Evolutionary conservation across 805 yeast genomes (phyloP), one percentile per base, ranked within the genome.

Genomic region (Blastobotrys muscicola): DNA sequence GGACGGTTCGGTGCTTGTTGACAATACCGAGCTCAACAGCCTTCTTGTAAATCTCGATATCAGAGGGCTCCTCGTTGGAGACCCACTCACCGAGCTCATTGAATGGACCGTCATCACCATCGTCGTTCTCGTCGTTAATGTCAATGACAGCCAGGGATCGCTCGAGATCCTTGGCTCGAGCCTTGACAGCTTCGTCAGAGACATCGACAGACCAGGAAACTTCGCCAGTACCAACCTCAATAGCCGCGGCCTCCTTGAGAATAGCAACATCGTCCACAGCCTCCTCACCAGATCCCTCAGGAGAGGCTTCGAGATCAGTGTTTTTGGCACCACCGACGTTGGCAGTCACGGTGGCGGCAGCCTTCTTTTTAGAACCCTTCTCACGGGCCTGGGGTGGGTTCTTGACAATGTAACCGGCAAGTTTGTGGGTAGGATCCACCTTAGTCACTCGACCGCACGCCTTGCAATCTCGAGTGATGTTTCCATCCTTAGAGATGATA

Each of bases 131-230:
- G 32, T 64, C 63, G 11, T 53, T 55, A 31, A 61, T 48, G 51
- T 64, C 52, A 56, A 67, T 56, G 46, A 76, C 68, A 16, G 80
- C 86, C 35, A 55, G 39, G 14, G 41, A 47, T 43, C 47, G 45
- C 65, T 86, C 94, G 52, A 87, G 72, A 62, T 85, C 94, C 56
- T 78, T 69, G 37, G 95, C 95, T 68, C 98, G 84, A 38, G 84
- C 86, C 60, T 82, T 80, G 51, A 90, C 85, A 46, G 97, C 97
- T 68, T 87, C 97, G 64, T 85, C 92, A 39, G 95, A 84, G 76
- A 89, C 85, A 65, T 90, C 98, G 36, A 89, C 95, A 13, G 96
- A 86, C 97, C 97, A 90, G 53, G 85, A 95, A 54, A 85, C 97
- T 60, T 87, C 95, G 6, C 26, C 26, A 6, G 26, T 20, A 4